Percentiles rank a stretch among this genome's conserved stretches.
phyloP scores from a whole-genome alignment of 1,284 basidiomycete genomes.

The Ceratobasidium sp. region DNA sequence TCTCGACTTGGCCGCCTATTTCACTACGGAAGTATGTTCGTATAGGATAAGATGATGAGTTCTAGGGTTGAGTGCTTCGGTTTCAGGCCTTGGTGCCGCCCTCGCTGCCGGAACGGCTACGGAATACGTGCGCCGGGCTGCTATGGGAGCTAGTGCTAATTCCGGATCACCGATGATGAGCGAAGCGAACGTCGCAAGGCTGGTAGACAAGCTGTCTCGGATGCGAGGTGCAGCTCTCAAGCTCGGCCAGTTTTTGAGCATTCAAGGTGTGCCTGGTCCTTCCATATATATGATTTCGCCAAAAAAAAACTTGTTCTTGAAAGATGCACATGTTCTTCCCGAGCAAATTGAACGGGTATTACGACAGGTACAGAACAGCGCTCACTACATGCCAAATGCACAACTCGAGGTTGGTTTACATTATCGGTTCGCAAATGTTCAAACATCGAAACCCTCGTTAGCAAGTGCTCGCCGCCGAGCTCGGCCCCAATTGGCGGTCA shows the following conservation, averaged over 20 bases:
- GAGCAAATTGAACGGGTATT: slow-evolving; percentile 92
- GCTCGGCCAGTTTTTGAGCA: slow-evolving; percentile 96
- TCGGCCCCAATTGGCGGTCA: slow-evolving; percentile 82
- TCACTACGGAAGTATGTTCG: slow-evolving; percentile 86
- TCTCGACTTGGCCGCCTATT: slow-evolving; percentile 89
- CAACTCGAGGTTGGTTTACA: slow-evolving; percentile 85
- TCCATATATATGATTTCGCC: neutral
- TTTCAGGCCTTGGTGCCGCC: slow-evolving; percentile 71
- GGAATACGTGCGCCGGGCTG: slow-evolving; percentile 59
- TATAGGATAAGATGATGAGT: no score
- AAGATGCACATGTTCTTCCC: slow-evolving; percentile 90
- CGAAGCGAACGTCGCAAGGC: slow-evolving; percentile 88
- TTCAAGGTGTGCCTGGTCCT: slow-evolving; percentile 77
- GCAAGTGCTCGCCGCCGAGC: slow-evolving; percentile 81
- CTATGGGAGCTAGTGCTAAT: slow-evolving; percentile 50
- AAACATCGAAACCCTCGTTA: slow-evolving; percentile 54
- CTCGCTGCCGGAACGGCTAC: slow-evolving; percentile 61
- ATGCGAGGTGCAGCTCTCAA: slow-evolving; percentile 99
- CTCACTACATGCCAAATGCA: slow-evolving; percentile 99
- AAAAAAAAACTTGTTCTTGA: neutral
- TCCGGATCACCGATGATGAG: slow-evolving; percentile 76
- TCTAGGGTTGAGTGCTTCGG: neutral
- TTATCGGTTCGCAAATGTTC: neutral
- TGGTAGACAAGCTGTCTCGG: slow-evolving; percentile 91
- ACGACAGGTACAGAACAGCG: slow-evolving; percentile 91